Evolutionary conservation across 2,329 filamentous ascomycete genomes (phyloP).

Genomic region (Metarhizium robertsii): DNA sequence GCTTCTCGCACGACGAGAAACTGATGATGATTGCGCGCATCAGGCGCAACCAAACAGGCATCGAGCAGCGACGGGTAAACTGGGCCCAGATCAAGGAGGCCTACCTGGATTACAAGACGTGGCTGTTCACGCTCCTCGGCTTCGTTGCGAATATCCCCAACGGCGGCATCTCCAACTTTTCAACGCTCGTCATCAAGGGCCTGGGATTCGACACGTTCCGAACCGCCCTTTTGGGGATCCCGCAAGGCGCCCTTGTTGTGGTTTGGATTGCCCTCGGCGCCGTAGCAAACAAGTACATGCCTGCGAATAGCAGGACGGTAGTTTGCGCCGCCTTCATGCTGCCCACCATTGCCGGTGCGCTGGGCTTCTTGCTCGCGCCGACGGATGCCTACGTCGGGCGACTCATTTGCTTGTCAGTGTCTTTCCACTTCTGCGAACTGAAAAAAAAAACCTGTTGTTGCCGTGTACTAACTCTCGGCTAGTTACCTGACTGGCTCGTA

Average conservation of each 20-base stretch:
- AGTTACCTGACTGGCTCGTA: slow-evolving; percentile 28
- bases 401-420: slow-evolving; percentile 41
- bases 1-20: slow-evolving; percentile 39
- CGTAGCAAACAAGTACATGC: slow-evolving; percentile 28
- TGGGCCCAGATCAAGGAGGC: slow-evolving; percentile 46
- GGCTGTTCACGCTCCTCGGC: slow-evolving; percentile 46
- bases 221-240: slow-evolving; percentile 28
- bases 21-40: slow-evolving; percentile 46
- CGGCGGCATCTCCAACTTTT: slow-evolving; percentile 52
- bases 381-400: slow-evolving; percentile 39
- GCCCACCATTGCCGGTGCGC: slow-evolving; percentile 31
- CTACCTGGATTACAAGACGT: slow-evolving; percentile 48
- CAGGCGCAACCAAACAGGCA: slow-evolving; percentile 47
- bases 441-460: too few relatives aligned
- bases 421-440: neutral
- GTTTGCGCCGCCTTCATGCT: neutral
- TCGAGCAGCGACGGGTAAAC: slow-evolving; percentile 48
- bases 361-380: slow-evolving; percentile 47
- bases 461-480: neutral
- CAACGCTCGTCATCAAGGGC: slow-evolving; percentile 49
- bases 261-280: slow-evolving; percentile 32
- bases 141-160: slow-evolving; percentile 45
- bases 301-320: slow-evolving; percentile 35
- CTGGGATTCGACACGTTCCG: slow-evolving; percentile 39
- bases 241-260: slow-evolving; percentile 26